Conservation (phyloP, 169 alveolate genomes). For the Cytauxzoon felis region DNA sequence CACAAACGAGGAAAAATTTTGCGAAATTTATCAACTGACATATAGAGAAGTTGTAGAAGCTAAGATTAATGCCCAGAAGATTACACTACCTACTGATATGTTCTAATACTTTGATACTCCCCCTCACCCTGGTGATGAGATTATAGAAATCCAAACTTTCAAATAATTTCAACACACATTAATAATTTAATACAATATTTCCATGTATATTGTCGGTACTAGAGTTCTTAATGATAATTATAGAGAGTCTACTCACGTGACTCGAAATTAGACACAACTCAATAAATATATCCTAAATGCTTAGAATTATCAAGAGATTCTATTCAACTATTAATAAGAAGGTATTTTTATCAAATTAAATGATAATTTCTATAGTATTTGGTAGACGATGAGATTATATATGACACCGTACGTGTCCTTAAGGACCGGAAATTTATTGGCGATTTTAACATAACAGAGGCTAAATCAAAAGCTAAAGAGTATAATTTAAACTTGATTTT, state of each 20-base stretch:
- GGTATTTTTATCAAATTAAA: background rate
- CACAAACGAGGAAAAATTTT: constrained; percentile 22
- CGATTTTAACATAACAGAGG: constrained; percentile 42
- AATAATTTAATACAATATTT: no score
- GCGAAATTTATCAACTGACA: constrained; percentile 14
- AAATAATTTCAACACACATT: no score
- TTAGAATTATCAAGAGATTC: background rate
- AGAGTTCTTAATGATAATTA: no score
- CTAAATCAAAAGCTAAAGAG: constrained; percentile 8
- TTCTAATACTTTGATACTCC: background rate
- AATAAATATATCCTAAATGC: constrained; percentile 4
- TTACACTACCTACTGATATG: constrained; percentile 50
- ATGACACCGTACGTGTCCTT: constrained; percentile 30
- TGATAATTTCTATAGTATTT: constrained; percentile 10
- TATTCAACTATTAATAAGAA: background rate
- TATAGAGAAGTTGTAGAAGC: constrained; percentile 53
- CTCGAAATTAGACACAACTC: no score
- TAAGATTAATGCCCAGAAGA: constrained; percentile 37
- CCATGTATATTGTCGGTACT: no score
- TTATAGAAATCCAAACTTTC: background rate
- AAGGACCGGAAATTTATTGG: constrained; percentile 48
- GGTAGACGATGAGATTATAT: constrained; percentile 39
- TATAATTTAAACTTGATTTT: constrained; percentile 31
- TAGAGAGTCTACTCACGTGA: no score
- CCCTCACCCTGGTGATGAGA: background rate